These are phyloP conservation scores for Eutypella sp. DNA, from an alignment of 2,329 filamentous ascomycete genomes.

Conservation along the genomic window DNA sequence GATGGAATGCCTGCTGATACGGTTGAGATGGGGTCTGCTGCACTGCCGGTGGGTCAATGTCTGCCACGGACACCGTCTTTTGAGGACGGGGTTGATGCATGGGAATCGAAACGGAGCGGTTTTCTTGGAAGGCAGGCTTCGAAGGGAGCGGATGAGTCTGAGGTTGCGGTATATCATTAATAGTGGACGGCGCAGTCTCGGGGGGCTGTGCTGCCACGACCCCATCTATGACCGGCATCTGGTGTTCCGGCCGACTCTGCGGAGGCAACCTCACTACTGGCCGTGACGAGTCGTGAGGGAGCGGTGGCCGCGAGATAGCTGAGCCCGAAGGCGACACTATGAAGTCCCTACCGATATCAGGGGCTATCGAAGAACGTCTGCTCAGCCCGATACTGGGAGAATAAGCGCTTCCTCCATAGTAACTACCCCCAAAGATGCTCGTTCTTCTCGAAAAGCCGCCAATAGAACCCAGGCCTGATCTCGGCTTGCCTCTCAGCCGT, in stretches of 20 bases:
- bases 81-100: slow-evolving; percentile 96
- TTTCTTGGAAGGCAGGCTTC: slow-evolving; percentile 55
- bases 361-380: slow-evolving; percentile 72
- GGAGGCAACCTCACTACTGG: slow-evolving; percentile 84
- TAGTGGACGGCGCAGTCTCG: slow-evolving; percentile 30
- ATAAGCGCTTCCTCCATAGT: slow-evolving; percentile 68
- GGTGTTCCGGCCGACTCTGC: slow-evolving; percentile 32
- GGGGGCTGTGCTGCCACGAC: slow-evolving; percentile 15
- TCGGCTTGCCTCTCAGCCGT: slow-evolving; percentile 67
- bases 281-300: slow-evolving; percentile 55
- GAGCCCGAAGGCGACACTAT: slow-evolving; percentile 79
- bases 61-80: slow-evolving; percentile 87
- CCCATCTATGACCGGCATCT: slow-evolving; percentile 19
- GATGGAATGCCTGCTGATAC: slow-evolving; percentile 83
- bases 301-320: slow-evolving; percentile 63
- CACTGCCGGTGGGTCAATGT: slow-evolving; percentile 77
- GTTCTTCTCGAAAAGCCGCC: slow-evolving; percentile 70
- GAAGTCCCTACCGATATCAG: slow-evolving; percentile 63
- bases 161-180: slow-evolving; percentile 50
- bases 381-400: slow-evolving; percentile 85
- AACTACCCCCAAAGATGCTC: slow-evolving; percentile 70
- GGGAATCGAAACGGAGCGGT: slow-evolving; percentile 48
- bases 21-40: slow-evolving; percentile 41
- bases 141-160: slow-evolving; percentile 56
- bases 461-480: slow-evolving; percentile 64